Evolutionary conservation across 106 monocot genomes (phyloP).

Genomic region (Gastrodia elata): DNA sequence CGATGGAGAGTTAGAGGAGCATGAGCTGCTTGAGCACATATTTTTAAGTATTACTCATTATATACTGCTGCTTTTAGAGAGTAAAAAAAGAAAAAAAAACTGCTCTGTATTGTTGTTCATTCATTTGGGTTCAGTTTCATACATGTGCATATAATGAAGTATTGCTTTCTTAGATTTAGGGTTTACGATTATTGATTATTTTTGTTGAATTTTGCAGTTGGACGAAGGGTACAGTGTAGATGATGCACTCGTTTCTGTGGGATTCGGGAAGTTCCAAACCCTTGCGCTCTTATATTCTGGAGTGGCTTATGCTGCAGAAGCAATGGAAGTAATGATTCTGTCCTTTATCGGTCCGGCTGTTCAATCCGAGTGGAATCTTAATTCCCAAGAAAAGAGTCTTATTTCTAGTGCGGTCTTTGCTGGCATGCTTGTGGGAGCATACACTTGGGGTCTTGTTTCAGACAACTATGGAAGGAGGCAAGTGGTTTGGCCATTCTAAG

Average conservation of each 20-base stretch:
- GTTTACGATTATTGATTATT: neutral
- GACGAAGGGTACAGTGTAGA: conserved; percentile 30
- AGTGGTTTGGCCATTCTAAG: neutral
- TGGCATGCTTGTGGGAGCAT: conserved; percentile 59
- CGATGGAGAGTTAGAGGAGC: too few species aligned
- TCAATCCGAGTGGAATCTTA: conserved; percentile 37
- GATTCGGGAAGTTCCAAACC: conserved; percentile 68
- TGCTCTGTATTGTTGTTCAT: neutral
- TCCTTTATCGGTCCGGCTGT: conserved; percentile 64
- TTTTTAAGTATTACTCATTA: too few species aligned
- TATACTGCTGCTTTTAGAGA: too few species aligned
- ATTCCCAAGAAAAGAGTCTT: conserved; percentile 42
- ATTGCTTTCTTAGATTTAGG: neutral
- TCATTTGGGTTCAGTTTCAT: neutral
- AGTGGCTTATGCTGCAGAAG: conserved; percentile 60
- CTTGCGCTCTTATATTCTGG: conserved; percentile 52
- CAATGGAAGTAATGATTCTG: conserved; percentile 81
- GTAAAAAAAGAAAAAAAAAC: neutral
- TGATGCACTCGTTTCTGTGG: conserved; percentile 38
- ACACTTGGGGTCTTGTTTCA: conserved; percentile 55
- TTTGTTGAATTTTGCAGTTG: conserved; percentile 12
- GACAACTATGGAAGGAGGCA: conserved; percentile 61
- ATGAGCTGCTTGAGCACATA: too few species aligned
- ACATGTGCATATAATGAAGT: neutral
- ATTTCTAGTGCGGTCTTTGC: conserved; percentile 62